Evolutionary conservation across 2,329 filamentous ascomycete species (phyloP), one percentile per base, ranked within the genome.

Genomic region (Hypoxylon sp.): DNA sequence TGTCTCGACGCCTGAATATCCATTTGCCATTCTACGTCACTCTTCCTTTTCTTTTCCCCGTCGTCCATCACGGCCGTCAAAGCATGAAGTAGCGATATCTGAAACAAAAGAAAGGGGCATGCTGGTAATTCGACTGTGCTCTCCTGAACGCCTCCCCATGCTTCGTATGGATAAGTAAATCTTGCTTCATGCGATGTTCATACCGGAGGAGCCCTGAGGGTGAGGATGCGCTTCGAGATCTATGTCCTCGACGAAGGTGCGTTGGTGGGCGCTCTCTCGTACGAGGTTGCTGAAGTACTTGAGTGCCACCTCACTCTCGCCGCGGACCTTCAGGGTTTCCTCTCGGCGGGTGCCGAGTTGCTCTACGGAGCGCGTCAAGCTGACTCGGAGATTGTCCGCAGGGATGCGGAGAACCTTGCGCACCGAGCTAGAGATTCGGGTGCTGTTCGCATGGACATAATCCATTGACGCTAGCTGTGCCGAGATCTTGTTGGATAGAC

Each of bases 281-380:
- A 96, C 89, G 16, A 99, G 85, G 74, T 96, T 96, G 54, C 87
- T 83, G 78, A 99, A 99, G 81, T 97, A 98, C 79, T 95, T 96
- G 70, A 88, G 83, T 5, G 96, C 96, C 30, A 93, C 89, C 75
- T 96, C 91, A 75, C 93, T 96, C 80, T 98, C 95, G 32, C 83
- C 84, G 78, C 90, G 90, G 65, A 93, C 86, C 81, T 96, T 96
- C 75, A 87, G 84, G 7, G 93, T 96, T 76, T 97, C 92, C 71
- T 96, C 91, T 71, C 91, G 90, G 76, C 92, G 91, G 59, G 83
- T 81, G 65, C 88, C 89, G 9, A 98, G 87, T 72, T 96, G 89
- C 80, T 98, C 93, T 49, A 97, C 90, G 26, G 89, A 93, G 56
- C 91, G 89, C 73, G 96, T 91, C 28, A 99, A 86, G 54, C 91